Evolutionary conservation across 2,329 filamentous ascomycete species (phyloP).

Genomic region (Cordyceps pruinosa): DNA sequence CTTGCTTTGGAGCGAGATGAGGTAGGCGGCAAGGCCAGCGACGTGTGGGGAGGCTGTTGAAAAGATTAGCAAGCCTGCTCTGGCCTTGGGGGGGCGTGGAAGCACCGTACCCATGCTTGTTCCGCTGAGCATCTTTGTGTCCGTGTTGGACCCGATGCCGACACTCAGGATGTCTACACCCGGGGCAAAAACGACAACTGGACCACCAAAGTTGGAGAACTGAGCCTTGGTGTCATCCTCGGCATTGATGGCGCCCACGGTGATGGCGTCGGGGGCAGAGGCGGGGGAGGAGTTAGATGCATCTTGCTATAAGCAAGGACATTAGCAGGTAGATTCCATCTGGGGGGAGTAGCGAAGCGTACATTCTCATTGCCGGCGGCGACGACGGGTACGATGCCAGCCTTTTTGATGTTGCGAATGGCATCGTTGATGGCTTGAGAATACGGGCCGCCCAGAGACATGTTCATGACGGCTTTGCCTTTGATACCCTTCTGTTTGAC

Average conservation of each 20-base stretch:
- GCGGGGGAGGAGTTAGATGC: conserved; percentile 46
- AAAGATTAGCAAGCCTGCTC: conserved; percentile 15
- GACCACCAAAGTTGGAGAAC: conserved; percentile 53
- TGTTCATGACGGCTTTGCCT: conserved; percentile 56
- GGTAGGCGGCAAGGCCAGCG: conserved; percentile 60
- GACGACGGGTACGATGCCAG: conserved; percentile 51
- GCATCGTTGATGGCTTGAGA: conserved; percentile 49
- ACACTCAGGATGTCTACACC: conserved; percentile 48
- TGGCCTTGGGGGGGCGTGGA: not conserved
- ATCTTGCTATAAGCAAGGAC: conserved; percentile 29
- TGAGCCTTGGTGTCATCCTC: conserved; percentile 38
- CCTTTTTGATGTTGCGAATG: conserved; percentile 40
- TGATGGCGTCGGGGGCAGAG: conserved; percentile 49
- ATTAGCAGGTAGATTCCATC: not conserved
- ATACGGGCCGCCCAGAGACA: conserved; percentile 49
- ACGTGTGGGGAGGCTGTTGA: conserved; percentile 54
- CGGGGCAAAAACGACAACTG: conserved; percentile 50
- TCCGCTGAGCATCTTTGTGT: conserved; percentile 40
- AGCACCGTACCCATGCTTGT: conserved; percentile 48
- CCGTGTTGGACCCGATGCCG: conserved; percentile 43
- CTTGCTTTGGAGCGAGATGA: conserved; percentile 49
- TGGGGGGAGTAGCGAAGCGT: too few species aligned
- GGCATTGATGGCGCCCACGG: conserved; percentile 52
- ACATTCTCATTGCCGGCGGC: conserved; percentile 53
- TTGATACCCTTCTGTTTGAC: conserved; percentile 32